phyloP scores from a whole-genome alignment of 1,139 yeast species.

The Pichia kudriavzevii region DNA sequence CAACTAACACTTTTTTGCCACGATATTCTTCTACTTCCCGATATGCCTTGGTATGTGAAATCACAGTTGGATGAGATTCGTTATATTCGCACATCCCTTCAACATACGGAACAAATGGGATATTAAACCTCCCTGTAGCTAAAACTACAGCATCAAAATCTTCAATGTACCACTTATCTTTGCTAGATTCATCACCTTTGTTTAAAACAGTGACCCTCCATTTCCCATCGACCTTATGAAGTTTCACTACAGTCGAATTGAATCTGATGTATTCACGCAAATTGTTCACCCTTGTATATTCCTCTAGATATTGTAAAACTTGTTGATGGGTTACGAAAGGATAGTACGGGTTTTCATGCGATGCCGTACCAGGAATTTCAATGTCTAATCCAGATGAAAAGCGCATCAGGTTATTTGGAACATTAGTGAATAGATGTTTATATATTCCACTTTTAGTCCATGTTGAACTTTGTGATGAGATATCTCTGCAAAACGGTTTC shows the following conservation, averaged over 20 bases:
- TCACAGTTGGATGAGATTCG: constrained; percentile 32
- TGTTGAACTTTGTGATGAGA: neutral
- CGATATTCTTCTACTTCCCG: constrained; percentile 31
- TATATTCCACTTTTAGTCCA: constrained; percentile 36
- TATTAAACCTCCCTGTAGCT: constrained; percentile 39
- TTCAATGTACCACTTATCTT: constrained; percentile 29
- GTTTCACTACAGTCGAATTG: constrained; percentile 35
- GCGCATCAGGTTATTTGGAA: constrained; percentile 37
- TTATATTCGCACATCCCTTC: constrained; percentile 36
- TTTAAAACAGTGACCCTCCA: constrained; percentile 18
- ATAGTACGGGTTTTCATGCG: constrained; percentile 34
- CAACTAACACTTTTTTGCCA: constrained; percentile 38
- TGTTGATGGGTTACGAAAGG: constrained; percentile 34
- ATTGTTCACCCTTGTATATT: constrained; percentile 27
- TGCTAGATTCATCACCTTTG: constrained; percentile 22
- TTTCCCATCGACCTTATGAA: constrained; percentile 21
- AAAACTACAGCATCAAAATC: constrained; percentile 37
- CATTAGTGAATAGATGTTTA: constrained; percentile 39
- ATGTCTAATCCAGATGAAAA: constrained; percentile 29
- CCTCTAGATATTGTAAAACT: constrained; percentile 26
- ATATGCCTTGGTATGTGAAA: constrained; percentile 37
- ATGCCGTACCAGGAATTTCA: constrained; percentile 6
- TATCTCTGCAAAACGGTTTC: constrained; percentile 6
- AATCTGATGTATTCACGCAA: constrained; percentile 32
- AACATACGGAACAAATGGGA: constrained; percentile 40